A percentile compares a stretch with the other conserved stretches of the same genome.
phyloP scores from a whole-genome alignment of 257 asterid genomes.

The Petunia secreta region DNA sequence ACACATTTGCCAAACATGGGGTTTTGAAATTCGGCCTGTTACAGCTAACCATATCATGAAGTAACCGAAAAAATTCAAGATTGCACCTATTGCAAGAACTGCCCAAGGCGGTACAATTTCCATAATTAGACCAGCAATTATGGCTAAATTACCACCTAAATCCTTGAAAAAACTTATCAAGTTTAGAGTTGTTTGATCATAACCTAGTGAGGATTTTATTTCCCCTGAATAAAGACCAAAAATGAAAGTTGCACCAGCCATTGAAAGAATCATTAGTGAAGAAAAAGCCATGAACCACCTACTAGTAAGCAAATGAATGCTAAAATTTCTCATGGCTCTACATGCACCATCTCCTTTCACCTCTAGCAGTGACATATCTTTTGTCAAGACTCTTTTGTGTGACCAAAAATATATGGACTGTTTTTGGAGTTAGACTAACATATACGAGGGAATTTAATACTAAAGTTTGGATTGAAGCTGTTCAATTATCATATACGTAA shows the following conservation, averaged over 20 bases:
- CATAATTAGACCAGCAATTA: constrained; percentile 54
- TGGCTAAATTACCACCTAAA: constrained; percentile 58
- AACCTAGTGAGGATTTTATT: constrained; percentile 54
- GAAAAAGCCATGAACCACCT: constrained; percentile 70
- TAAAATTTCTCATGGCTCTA: constrained; percentile 28
- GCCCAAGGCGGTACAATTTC: constrained; percentile 67
- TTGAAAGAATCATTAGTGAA: constrained; percentile 50
- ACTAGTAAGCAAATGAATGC: constrained; percentile 40
- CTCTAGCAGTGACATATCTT: constrained; percentile 27
- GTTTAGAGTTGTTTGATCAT: constrained; percentile 64
- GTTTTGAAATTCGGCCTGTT: constrained; percentile 40
- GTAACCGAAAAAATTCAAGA: constrained; percentile 57
- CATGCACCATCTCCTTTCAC: constrained; percentile 1
- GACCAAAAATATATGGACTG: not conserved
- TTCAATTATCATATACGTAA: not conserved
- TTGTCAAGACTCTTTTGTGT: not conserved
- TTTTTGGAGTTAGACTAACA: not conserved
- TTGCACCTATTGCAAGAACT: constrained; percentile 49
- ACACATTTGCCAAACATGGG: constrained; percentile 69
- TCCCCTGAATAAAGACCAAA: constrained; percentile 63
- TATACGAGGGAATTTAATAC: not conserved
- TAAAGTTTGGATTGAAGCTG: not conserved
- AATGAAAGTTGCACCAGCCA: constrained; percentile 68
- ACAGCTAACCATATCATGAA: constrained; percentile 68
- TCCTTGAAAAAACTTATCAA: constrained; percentile 64